Evolutionary conservation across 768 basidiomycete genomes (phyloP).

Genomic region (Leccinum disarticulatum): DNA sequence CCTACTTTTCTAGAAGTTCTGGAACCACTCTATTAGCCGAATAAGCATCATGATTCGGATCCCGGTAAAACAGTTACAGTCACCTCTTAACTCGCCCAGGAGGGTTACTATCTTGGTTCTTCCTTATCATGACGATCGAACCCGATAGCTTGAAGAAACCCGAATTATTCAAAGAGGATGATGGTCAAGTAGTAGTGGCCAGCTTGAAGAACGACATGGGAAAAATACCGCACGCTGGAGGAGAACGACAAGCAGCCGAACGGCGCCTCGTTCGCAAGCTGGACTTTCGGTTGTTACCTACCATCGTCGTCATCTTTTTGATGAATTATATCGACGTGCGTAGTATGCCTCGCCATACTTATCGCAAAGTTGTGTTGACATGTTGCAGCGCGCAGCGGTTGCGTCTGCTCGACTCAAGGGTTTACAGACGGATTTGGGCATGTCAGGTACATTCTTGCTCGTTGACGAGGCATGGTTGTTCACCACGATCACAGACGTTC

Average conservation of each 20-base stretch:
- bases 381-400: conserved; percentile 45
- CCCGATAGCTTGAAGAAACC: conserved; percentile 14
- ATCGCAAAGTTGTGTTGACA: neutral
- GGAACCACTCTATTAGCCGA: neutral
- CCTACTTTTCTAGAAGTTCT: neutral
- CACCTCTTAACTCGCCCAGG: neutral
- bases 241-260: conserved; percentile 18
- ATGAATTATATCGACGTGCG: conserved; percentile 71
- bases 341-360: neutral
- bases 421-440: conserved; percentile 46
- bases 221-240: conserved; percentile 7
- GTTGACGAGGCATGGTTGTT: neutral
- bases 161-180: conserved; percentile 7
- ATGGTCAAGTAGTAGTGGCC: neutral
- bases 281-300: conserved; percentile 55
- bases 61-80: neutral
- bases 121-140: conserved; percentile 15
- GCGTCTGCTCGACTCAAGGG: conserved; percentile 51
- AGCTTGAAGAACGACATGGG: neutral
- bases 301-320: conserved; percentile 59
- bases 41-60: neutral
- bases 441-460: conserved; percentile 37
- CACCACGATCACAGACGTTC: conserved; percentile 41
- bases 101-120: neutral
- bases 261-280: conserved; percentile 50